Base-by-base conservation (phyloP, 352 stramenopile species). In the Lagenidium sp. region DNA sequence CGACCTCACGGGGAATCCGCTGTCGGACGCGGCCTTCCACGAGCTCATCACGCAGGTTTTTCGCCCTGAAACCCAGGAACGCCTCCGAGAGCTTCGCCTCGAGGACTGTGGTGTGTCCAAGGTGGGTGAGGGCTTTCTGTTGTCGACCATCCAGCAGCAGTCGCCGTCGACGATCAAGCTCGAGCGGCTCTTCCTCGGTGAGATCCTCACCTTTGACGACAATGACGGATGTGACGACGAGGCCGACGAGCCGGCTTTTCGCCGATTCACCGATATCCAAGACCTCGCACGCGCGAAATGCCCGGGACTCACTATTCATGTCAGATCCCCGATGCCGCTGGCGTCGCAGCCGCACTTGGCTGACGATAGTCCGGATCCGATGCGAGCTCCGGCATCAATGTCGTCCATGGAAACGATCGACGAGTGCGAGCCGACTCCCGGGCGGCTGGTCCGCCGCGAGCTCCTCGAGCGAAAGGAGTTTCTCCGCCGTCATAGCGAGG, bases 1-100 rank as follows among this genome's bases (percentile, higher is more conserved):
- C 0, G 42, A 65, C 21, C 32, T 80, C 3, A 36, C 51, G 0
- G 47, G 55, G 1, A 83, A 83, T 23, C 31, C 43, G 6, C 43
- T 83, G 4, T 57, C 55, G 0, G 59, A 72, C 4, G 57, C 70
- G 15, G 57, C 47, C 0, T 47, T 71, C 23, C 59, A 61, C 0
- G 64, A 78, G 4, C 31, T 83, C 3, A 45, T 63, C 15, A 46
- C 23, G 7, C 20, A 42, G 4, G 25, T 41, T 3, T 16, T 58
- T 13, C 31, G 47, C 24, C 19, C 36, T 13, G 7, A 22, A 11
- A 22, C n/a, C 8, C 6, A 22, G 1, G 28, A 36, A 6, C 21
- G 11, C 7, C 18, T 82, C 2, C 41, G 50, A 6, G 37, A 41
- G 8, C 51, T 83, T 1, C 43, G 75, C 4, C 25, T 83, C 20